Percentiles rank a stretch among this genome's conserved stretches.
Conservation (phyloP, 2,329 filamentous ascomycete genomes). For the Tetracladium maxilliforme region DNA sequence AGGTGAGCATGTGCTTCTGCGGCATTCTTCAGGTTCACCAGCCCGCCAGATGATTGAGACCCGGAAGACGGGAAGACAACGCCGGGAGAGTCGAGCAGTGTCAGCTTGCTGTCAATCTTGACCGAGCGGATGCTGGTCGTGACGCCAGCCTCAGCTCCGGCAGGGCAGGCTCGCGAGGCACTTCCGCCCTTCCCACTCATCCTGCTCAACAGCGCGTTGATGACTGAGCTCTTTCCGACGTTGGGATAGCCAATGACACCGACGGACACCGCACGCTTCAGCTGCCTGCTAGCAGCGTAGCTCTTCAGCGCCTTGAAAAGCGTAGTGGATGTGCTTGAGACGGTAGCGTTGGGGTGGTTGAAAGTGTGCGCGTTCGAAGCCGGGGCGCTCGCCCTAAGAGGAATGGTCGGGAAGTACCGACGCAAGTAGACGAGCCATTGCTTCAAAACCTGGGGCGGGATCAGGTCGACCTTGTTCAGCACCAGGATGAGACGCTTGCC, state of each 20-base stretch:
- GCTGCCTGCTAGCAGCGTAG: conserved; percentile 66
- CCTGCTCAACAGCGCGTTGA: conserved; percentile 76
- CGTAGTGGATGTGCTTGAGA: conserved; percentile 70
- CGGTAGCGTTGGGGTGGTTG: conserved; percentile 79
- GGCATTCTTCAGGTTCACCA: conserved; percentile 39
- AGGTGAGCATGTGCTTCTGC: conserved; percentile 70
- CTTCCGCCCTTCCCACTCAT: conserved; percentile 51
- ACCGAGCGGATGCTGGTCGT: conserved; percentile 80
- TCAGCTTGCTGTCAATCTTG: conserved; percentile 90
- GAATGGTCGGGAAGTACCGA: conserved; percentile 81
- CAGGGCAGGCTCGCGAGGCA: conserved; percentile 69
- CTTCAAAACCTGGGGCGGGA: conserved; percentile 69
- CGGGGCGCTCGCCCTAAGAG: conserved; percentile 69
- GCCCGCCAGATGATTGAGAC: conserved; percentile 19
- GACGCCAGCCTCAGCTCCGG: conserved; percentile 82
- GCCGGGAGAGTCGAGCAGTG: conserved; percentile 83
- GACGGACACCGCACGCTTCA: conserved; percentile 82
- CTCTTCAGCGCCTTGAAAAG: conserved; percentile 85
- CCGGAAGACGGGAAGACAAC: conserved; percentile 75
- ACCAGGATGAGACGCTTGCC: conserved; percentile 83
- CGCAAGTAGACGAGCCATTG: conserved; percentile 75
- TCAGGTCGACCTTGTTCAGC: conserved; percentile 89
- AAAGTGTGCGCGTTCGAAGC: conserved; percentile 81
- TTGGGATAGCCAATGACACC: conserved; percentile 94
- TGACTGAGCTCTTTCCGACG: conserved; percentile 91